Conservation (phyloP, 202 grass and related monocot species). For the Schoenoplectus triqueter region DNA sequence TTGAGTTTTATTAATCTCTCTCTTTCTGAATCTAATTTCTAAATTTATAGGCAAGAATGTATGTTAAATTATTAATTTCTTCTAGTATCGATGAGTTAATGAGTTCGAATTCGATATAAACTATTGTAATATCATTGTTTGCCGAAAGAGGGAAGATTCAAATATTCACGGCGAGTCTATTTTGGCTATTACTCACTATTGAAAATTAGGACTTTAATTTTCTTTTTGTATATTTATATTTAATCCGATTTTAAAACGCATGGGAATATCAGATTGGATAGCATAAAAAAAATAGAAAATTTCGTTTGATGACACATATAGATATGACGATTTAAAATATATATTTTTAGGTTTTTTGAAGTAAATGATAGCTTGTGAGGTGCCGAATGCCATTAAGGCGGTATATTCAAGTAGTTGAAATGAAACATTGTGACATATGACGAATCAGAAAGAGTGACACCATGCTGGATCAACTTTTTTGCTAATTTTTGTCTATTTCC, state of each 20-base stretch:
- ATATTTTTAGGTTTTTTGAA: not conserved
- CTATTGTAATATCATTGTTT: too few relatives aligned
- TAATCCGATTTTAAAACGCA: not conserved
- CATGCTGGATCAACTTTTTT: constrained; percentile 5
- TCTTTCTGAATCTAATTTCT: too few relatives aligned
- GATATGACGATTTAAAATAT: not conserved
- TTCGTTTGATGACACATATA: not conserved
- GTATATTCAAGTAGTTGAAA: not conserved
- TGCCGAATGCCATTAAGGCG: constrained; percentile 6
- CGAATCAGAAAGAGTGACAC: not conserved
- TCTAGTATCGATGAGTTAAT: too few relatives aligned
- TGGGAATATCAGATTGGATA: not conserved
- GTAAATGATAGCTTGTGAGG: not conserved
- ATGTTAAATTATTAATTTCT: not conserved
- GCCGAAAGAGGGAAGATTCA: not conserved
- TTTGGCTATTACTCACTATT: not conserved
- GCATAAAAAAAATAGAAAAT: not conserved
- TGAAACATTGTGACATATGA: not conserved
- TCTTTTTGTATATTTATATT: not conserved
- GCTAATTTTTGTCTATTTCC: constrained; percentile 25
- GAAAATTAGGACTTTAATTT: not conserved
- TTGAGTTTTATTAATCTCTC: too few relatives aligned
- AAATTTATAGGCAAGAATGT: too few relatives aligned
- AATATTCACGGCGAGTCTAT: not conserved
- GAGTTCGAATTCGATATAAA: too few relatives aligned